Base-by-base conservation (phyloP, 306 rosid species). In the Cucumis hystrix region DNA sequence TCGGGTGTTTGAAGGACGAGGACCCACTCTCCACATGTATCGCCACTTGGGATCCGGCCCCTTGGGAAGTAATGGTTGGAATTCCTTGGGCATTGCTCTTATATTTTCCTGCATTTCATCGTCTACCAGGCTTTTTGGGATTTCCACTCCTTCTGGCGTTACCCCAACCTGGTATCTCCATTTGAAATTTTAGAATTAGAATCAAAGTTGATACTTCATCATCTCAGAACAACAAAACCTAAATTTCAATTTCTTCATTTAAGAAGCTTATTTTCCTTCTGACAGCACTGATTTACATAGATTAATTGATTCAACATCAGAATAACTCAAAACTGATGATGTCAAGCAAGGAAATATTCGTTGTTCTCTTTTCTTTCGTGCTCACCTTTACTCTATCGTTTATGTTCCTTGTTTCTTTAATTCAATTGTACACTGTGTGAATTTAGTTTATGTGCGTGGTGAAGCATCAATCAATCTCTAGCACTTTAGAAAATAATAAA, bases 31-130 rank as follows among this genome's bases (percentile, higher is more conserved):
- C 98, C 98, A 92, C 83, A 92, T 92, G 85, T 92, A 95, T 72
- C 97, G 74, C 98, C 97, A 95, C 83, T 95, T 95, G 58, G 84
- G 90, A 85, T 95, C 98, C 51, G 97, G 93, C 7, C 97, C 98
- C 73, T 75, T 77, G 63, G 91, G 98, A 74, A 82, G 74, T 45
- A 86, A 80, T 35, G 98, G 96, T 15, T 83, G 88, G 78, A 81
- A 71, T 43, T 89, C 88, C 78, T 84, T 74, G 5, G 97, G 93
- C 93, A 95, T 92, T 75, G 85, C 85, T 54, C 83, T 91, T 75
- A 90, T 56, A 79, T 85, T 90, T 77, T 87, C 88, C 85, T 90
- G 96, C 97, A 92, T 90, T 84, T 90, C 91, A 76, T 87, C 89
- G 73, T 95, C 98, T 15, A 95, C 92, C 79, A 95, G 84, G 84